Evolutionary conservation across 257 asterid genomes (phyloP), one percentile per base, ranked within the genome.

Genomic region (Capsicum rhomboideum): DNA sequence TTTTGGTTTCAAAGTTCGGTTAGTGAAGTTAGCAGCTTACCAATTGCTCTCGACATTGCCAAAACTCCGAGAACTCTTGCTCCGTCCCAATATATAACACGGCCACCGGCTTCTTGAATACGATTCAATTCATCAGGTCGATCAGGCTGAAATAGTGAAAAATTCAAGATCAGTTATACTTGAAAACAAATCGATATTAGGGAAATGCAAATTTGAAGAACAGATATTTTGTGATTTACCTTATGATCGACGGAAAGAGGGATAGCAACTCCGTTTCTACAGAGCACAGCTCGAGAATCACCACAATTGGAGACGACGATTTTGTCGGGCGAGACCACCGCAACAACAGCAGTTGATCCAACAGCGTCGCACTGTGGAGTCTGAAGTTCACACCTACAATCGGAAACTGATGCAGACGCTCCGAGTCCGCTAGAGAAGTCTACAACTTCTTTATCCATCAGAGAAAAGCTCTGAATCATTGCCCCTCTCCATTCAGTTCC

Each of bases 311-410:
- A 92, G 4, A 97, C 94, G 13, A 97, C 56, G 58, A 97, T 93
- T 84, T 93, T 93, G 7, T 92, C 96, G 0, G 96, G 94, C 4
- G 97, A 88, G 40, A 95, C 91, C 0, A 95, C 89, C 31, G 99
- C 89, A 28, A 97, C 99, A 0, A 95, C 98, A 13, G 99, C 98
- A 18, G 99, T 95, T 83, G 99, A 97, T 59, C 99, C 99, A 26
- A 97, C 99, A 8, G 99, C 98, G 53, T 95, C 99, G 78, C 97
- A 92, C 92, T 95, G 99, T 0, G 98, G 99, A 2, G 98, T 89
- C 75, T 89, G 95, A 10, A 95, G 92, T 82, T 93, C 97, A 84
- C 99, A 97, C 61, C 99, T 91, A 88, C 99, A 97, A 46, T 88
- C 53, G 63, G 97, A 88, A 58, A 81, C 12, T 12, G 87, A 63